A percentile compares a stretch with the other conserved stretches of the same genome.
Evolutionary conservation across 2,329 filamentous ascomycete genomes (phyloP).

Genomic region (Sarocladium oryzae): DNA sequence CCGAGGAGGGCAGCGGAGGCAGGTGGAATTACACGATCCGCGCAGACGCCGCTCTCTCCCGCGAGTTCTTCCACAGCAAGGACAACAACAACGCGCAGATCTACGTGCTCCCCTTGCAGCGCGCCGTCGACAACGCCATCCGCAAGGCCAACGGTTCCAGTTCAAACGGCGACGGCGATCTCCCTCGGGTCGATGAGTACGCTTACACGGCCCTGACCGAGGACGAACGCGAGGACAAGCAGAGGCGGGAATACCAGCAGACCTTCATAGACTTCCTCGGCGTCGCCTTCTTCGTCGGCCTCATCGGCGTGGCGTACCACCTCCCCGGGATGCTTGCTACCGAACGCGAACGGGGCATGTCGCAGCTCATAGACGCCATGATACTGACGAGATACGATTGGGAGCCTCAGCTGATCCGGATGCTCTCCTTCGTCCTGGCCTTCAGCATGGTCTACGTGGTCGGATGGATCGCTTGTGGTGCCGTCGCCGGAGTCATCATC

Average conservation of each 20-base stretch:
- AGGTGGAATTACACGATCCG: slow-evolving; percentile 69
- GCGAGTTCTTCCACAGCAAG: slow-evolving; percentile 47
- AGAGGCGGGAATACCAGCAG: slow-evolving; percentile 55
- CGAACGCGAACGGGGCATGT: slow-evolving; percentile 65
- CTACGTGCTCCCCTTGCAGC: slow-evolving; percentile 62
- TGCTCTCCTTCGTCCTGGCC: slow-evolving; percentile 56
- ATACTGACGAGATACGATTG: slow-evolving; percentile 55
- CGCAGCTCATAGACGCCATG: slow-evolving; percentile 71
- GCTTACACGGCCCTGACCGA: slow-evolving; percentile 27
- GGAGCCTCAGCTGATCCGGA: slow-evolving; percentile 25
- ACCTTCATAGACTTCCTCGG: slow-evolving; percentile 56
- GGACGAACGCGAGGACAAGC: slow-evolving; percentile 47
- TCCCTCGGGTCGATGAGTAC: slow-evolving; percentile 20
- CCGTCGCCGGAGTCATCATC: slow-evolving; percentile 17
- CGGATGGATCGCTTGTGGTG: slow-evolving; percentile 34
- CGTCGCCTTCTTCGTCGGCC: neutral
- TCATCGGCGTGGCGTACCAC: slow-evolving; percentile 44
- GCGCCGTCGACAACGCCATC: slow-evolving; percentile 61
- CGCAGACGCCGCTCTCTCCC: slow-evolving; percentile 52
- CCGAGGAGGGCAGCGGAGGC: slow-evolving; percentile 44
- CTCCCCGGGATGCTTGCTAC: slow-evolving; percentile 63
- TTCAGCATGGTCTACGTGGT: slow-evolving; percentile 60
- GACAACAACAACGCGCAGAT: slow-evolving; percentile 57
- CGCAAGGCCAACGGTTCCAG: slow-evolving; percentile 10
- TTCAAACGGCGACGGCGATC: slow-evolving; percentile 18